Base-by-base conservation (phyloP, 2,329 filamentous ascomycete species). In the Neofusicoccum kwambonambiense region DNA sequence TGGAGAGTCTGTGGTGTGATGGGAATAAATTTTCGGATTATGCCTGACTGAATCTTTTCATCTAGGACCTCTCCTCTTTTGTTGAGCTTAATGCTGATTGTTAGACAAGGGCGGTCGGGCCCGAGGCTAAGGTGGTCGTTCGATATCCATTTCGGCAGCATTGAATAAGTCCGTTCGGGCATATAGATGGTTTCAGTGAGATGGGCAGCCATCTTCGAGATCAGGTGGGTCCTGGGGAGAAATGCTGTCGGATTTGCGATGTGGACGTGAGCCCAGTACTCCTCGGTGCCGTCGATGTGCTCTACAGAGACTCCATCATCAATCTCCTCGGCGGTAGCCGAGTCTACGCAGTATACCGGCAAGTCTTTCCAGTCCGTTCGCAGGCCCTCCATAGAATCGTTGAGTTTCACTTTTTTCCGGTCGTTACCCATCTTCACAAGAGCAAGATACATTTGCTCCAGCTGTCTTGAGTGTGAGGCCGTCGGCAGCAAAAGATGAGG, bases 221-320 rank as follows among this genome's bases (percentile, higher is more conserved):
- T 75, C 8, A 81, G 77, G 42, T 87, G 86, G 22, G 86, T 80
- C 17, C 86, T 85, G 19, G 79, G 70, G 67, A 95, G 86, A 65
- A 86, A 85, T 4, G 91, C 90, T 2, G 89, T 89, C 8, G 91
- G 91, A 71, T 95, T 92, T 13, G 92, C 91, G 47, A 90, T 84
- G 74, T 95, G 91, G 37, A 92, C 78, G 71, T 93, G 90, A 35
- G 94, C 80, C 91, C 91, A 95, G 71, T 86, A 87, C 68, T 90
- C 82, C 27, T 58, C 81, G 73, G 19, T 81, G 17, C 75, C 79
- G 3, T 80, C 76, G 1, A 88, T 84, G 51, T 77, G 74, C 72
- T 92, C 88, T 7, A 95, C 72, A 0, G 91, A 94, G 8, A 96
- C 78, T 1, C 89, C 91, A 72, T 96, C 91, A 69, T 96, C 91